Evolutionary conservation across 1,139 yeast genomes (phyloP), one percentile per base, ranked within the genome.

Genomic region (Sugiyamaella novakii): DNA sequence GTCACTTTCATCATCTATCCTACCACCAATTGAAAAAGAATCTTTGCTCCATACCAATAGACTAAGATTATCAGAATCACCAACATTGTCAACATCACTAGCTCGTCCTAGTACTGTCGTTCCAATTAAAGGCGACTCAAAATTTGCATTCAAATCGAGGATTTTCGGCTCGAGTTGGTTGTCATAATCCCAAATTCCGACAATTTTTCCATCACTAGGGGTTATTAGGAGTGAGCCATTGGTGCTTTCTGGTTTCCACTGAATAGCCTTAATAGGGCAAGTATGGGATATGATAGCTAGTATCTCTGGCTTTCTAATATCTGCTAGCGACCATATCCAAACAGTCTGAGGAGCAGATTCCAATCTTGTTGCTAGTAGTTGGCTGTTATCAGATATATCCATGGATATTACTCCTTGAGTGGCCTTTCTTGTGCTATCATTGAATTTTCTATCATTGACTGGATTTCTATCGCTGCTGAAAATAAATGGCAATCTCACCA

Each of bases 321-420:
- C 52, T 6, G 45, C 43, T 17, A 43, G 30, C 15, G 43, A 38
- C 64, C 64, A 60, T 3, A 60, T 40, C 60, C 62, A 60, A 1
- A 56, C 57, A 1, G 59, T 42, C 14, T 53, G 43, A 2, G 64
- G 61, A 53, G 49, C 47, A 2, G 56, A 49, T 6, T 53, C 54
- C 7, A 50, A 45, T 8, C 34, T 38, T 1, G 55, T 50, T 2
- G 61, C 64, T 17, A 59, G 22, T 5, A 46, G 40, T n/a, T 37
- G 31, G 7, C 52, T 49, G 27, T 42, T 39, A 1, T 50, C 46
- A 2, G 61, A 55, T 14, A 55, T 30, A 31, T 53, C 43, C 39
- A 59, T 36, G 2, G 34, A 24, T 12, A n/a, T 24, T 8, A 33
- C 34, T 6, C 40, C 34, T 11, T 12, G 4, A 17, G 18, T 15